Base-by-base conservation (phyloP, 129 eudicot species). In the Tanacetum coccineum region DNA sequence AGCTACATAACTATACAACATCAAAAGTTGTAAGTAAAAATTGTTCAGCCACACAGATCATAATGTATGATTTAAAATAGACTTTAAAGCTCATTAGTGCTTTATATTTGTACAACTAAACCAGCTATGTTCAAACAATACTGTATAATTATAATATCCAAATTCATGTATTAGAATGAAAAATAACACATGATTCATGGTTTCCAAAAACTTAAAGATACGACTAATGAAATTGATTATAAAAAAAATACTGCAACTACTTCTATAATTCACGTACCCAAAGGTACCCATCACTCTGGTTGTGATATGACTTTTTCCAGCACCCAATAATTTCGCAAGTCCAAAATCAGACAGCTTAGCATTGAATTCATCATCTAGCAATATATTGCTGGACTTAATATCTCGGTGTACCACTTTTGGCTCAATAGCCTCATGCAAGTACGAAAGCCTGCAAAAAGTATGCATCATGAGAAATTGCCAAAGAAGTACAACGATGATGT, bases 261-360 rank as follows among this genome's bases (percentile, higher is more conserved):
- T 36, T 6, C 6, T 3, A 59, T 12, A 8, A 25, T 2, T 70
- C 51, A 52, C 79, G 20, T 21, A 89, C 96, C 96, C 96, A 13
- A 89, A 89, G 9, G 96, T 89, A 45, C 96, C 96, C 96, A 89
- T 89, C n/a, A 88, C 96, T 82, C 96, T 70, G 28, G 96, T 88
- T 36, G 91, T 82, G 30, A 88, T 85, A 67, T 88, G 94, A 67
- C 89, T 89, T 73, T 86, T 84, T 30, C 96, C 94, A 40, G 96
- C 94, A 66, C 90, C 89, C 66, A 89, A 82, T 82, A 89, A 80
- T 73, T 89, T 86, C 28, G 96, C 96, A 36, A 89, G 89, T 56
- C 96, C 96, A 79, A 89, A 89, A 74, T 89, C 94, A 62, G 96
- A 89, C 22, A 89, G 52, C 77, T 86, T 89, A 17, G 96, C 90